Base-by-base conservation (phyloP, 1,139 yeast species). In the Wickerhamomyces sp. region DNA sequence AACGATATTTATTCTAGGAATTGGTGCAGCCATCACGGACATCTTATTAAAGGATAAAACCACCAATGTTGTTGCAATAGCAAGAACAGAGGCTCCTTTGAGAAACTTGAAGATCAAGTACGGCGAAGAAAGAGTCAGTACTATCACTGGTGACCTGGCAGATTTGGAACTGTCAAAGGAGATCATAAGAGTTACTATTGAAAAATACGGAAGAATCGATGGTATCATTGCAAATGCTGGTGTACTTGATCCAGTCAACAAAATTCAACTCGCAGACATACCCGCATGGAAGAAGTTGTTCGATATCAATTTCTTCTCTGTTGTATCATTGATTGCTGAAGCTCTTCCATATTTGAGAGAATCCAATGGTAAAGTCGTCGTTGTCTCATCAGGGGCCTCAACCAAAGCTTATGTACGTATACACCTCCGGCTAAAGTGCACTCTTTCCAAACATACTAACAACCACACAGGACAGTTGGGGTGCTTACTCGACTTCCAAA, bases 141-240 rank as follows among this genome's bases (percentile, higher is more conserved):
- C 71, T 23, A 66, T 80, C 4, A 70, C 64, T 4, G 96, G 95
- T 1, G 96, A 89, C 54, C 66, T 88, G 6, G 52, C 82, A 1
- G 70, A 75, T 16, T 56, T 54, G 2, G 38, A 47, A 1, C 62
- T 77, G 1, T 66, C 73, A 12, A 47, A 57, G 4, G 40, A 52
- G 6, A 63, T 83, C 1, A 67, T 83, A 13, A 57, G 62, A 1
- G 37, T 59, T 16, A 79, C 89, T 0, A 47, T 72, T 10, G 44
- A 53, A 5, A 65, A 65, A 39, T 80, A 72, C 52, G 91, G 66
- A 1, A 62, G 66, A 22, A 61, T 91, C 30, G 78, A 84, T 50
- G 76, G 91, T 0, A 57, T 87, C 6, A 71, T 91, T 30, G 79
- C 88, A 39, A 89, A 91, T 60, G 97, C 97, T 3, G 97, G 96